Percentiles rank a stretch among this genome's conserved stretches.
Evolutionary conservation across 495 filamentous ascomycete genomes (phyloP).

Genomic region (Tetracladium setigerum): DNA sequence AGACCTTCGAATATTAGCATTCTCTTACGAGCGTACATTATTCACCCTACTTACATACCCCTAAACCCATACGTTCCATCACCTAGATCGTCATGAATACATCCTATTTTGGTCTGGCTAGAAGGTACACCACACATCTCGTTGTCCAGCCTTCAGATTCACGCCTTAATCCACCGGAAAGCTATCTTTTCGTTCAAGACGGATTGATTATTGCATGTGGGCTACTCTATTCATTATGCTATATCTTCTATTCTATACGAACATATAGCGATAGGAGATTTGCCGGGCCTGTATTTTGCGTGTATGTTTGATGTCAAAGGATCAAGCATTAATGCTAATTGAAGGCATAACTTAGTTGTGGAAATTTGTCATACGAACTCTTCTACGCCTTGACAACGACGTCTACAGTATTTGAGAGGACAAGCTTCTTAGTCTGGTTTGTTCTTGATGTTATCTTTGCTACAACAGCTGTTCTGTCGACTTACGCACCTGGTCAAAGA

Average conservation of each 20-base stretch:
- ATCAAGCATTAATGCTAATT: not conserved
- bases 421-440: not conserved
- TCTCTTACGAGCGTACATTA: too few species aligned
- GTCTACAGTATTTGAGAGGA: not conserved
- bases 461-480: not conserved
- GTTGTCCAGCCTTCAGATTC: not conserved
- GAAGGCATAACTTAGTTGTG: too few species aligned
- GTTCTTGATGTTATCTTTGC: not conserved
- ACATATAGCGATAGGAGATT: not conserved
- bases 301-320: not conserved
- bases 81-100: too few species aligned
- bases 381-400: not conserved
- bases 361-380: not conserved
- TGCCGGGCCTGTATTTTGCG: not conserved
- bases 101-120: not conserved
- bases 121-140: not conserved
- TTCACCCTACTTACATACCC: too few species aligned
- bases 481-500: not conserved
- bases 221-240: not conserved
- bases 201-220: not conserved
- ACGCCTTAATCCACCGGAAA: not conserved
- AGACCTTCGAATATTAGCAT: too few species aligned
- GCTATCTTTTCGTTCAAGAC: conserved; percentile 1
- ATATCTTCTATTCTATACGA: not conserved
- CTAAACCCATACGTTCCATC: too few species aligned